Percentiles rank a stretch among this genome's conserved stretches.
phyloP scores from a whole-genome alignment of 805 yeast species.

The Wickerhamiella azyma region DNA sequence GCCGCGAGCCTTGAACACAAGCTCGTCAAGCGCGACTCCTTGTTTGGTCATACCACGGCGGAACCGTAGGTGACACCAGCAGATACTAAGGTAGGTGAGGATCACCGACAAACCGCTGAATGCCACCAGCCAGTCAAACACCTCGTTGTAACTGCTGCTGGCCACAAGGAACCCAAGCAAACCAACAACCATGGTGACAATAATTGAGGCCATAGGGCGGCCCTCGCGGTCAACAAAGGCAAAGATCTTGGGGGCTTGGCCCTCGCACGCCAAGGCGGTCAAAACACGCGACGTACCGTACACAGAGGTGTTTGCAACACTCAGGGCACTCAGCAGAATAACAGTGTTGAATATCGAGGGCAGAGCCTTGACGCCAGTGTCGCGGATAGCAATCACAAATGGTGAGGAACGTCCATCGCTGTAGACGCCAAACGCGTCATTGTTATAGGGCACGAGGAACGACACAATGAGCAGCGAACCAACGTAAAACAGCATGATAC shows the following conservation, averaged over 20 bases:
- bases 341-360: slow-evolving; percentile 60
- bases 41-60: slow-evolving; percentile 38
- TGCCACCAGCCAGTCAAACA: slow-evolving; percentile 20
- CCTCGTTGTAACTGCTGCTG: slow-evolving; percentile 26
- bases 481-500: slow-evolving; percentile 57
- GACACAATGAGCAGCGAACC: slow-evolving; percentile 41
- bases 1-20: slow-evolving; percentile 41
- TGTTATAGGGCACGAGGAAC: slow-evolving; percentile 52
- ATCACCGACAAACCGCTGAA: slow-evolving; percentile 17
- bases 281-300: slow-evolving; percentile 55
- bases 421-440: slow-evolving; percentile 34
- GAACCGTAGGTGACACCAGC: slow-evolving; percentile 24
- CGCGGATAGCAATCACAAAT: slow-evolving; percentile 50
- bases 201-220: slow-evolving; percentile 53
- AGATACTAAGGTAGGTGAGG: slow-evolving; percentile 15
- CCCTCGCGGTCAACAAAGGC: slow-evolving; percentile 57
- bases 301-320: slow-evolving; percentile 57
- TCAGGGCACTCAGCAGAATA: slow-evolving; percentile 47
- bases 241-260: slow-evolving; percentile 43
- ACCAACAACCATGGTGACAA: slow-evolving; percentile 32
- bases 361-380: slow-evolving; percentile 49
- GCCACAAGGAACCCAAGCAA: slow-evolving; percentile 41
- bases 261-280: slow-evolving; percentile 51
- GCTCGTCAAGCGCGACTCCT: slow-evolving; percentile 46
- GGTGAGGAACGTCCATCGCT: slow-evolving; percentile 55